Evolutionary conservation across 2,329 filamentous ascomycete species (phyloP).

Genomic region (Tolypocladium capitatum): DNA sequence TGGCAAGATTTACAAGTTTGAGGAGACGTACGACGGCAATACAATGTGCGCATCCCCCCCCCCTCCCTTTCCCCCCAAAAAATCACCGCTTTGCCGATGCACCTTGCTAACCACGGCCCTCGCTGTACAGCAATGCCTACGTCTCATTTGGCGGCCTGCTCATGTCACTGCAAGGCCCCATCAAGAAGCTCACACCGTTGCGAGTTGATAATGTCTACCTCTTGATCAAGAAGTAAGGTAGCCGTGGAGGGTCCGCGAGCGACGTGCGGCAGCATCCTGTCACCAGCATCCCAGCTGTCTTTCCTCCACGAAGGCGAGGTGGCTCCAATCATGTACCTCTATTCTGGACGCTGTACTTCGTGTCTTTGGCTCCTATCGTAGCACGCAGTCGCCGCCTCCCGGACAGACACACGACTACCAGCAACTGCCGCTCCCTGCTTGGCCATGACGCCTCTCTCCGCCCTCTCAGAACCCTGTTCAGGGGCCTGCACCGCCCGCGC

Average conservation of each 20-base stretch:
- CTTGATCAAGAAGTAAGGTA: conserved; percentile 61
- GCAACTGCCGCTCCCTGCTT: neutral
- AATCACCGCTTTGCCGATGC: neutral
- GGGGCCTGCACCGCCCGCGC: neutral
- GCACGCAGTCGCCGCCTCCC: neutral
- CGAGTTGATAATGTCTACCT: conserved; percentile 91
- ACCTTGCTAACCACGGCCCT: neutral
- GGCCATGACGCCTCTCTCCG: neutral
- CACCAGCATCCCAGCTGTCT: neutral
- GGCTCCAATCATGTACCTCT: neutral
- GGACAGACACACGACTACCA: neutral
- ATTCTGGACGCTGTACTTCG: neutral
- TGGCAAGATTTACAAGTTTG: conserved; percentile 80
- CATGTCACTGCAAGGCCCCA: conserved; percentile 82
- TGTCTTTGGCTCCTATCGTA: neutral
- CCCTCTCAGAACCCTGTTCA: neutral
- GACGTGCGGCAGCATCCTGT: neutral
- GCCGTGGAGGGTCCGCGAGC: neutral
- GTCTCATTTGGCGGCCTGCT: conserved; percentile 87
- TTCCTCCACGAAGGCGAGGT: neutral
- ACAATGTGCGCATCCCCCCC: conserved; percentile 52
- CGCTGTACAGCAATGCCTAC: conserved; percentile 63
- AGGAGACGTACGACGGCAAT: conserved; percentile 65
- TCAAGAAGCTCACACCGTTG: conserved; percentile 86
- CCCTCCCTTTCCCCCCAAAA: too few species aligned